Conservation (phyloP, 2,329 filamentous ascomycete genomes). For the Ascochyta fabae region DNA sequence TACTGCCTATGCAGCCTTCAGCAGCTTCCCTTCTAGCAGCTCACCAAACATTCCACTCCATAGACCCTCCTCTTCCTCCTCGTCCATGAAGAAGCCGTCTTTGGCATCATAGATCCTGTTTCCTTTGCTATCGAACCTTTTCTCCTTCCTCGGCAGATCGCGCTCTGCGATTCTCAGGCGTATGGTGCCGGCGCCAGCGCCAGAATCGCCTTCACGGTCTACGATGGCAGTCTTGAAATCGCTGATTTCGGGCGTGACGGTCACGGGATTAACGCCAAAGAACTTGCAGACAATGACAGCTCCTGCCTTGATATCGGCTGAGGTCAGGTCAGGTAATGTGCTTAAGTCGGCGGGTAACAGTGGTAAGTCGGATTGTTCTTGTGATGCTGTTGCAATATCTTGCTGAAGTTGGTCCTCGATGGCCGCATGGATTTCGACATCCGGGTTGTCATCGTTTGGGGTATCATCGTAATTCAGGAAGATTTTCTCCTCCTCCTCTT, state of each 20-base stretch:
- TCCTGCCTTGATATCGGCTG: constrained; percentile 59
- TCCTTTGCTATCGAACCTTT: constrained; percentile 71
- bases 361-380: constrained; percentile 64
- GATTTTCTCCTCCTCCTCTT: constrained; percentile 36
- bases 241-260: constrained; percentile 68
- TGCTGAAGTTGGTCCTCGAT: constrained; percentile 43
- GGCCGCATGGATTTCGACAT: constrained; percentile 29
- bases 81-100: constrained; percentile 43
- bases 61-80: constrained; percentile 35
- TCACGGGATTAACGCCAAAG: constrained; percentile 66
- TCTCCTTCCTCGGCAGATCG: constrained; percentile 66
- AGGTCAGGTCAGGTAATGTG: constrained; percentile 59
- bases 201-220: constrained; percentile 56
- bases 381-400: constrained; percentile 54
- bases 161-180: constrained; percentile 71
- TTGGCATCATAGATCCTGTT: constrained; percentile 74
- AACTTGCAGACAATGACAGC: constrained; percentile 73
- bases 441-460: constrained; percentile 28
- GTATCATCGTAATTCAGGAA: constrained; percentile 45
- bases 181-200: constrained; percentile 59
- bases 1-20: constrained; percentile 22
- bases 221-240: constrained; percentile 68
- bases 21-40: constrained; percentile 38
- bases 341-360: constrained; percentile 64
- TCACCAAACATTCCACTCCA: constrained; percentile 38